phyloP scores from a whole-genome alignment of 2,329 filamentous ascomycete genomes.

The Domatiomyces globalis region DNA sequence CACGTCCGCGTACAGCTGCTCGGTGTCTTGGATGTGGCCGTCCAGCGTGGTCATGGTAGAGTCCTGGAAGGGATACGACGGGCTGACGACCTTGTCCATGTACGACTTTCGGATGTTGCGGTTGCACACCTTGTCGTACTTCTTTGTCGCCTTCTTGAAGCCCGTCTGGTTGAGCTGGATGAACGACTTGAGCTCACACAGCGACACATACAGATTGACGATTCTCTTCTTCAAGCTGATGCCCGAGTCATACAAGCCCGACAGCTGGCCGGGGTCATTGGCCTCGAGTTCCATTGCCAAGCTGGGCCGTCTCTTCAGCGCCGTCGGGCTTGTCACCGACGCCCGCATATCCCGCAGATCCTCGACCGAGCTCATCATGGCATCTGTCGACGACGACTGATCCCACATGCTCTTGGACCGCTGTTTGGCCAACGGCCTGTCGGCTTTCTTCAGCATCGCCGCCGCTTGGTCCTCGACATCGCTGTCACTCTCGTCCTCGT shows the following conservation, averaged over 20 bases:
- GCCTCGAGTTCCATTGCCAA: constrained; percentile 44
- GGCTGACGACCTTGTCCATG: constrained; percentile 57
- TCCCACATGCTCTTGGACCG: constrained; percentile 21
- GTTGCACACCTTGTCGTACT: constrained; percentile 93
- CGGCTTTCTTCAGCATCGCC: constrained; percentile 19
- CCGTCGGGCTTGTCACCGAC: constrained; percentile 24
- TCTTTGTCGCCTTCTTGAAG: constrained; percentile 92
- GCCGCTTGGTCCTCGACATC: constrained; percentile 17
- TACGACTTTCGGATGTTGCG: constrained; percentile 65
- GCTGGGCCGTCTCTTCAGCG: constrained; percentile 45
- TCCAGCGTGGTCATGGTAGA: constrained; percentile 58
- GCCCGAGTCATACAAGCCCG: constrained; percentile 52
- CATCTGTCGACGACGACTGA: constrained; percentile 3
- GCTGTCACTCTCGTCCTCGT: constrained; percentile 34
- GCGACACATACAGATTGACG: constrained; percentile 71
- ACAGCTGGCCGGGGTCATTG: constrained; percentile 64
- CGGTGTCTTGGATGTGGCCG: constrained; percentile 58
- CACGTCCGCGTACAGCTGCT: constrained; percentile 64
- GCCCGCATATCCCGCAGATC: constrained; percentile 44
- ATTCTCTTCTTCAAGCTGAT: constrained; percentile 89
- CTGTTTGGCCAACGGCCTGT: constrained; percentile 19
- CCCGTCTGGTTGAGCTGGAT: constrained; percentile 93
- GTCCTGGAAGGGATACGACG: constrained; percentile 67
- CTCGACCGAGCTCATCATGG: constrained; percentile 21
- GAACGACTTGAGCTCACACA: constrained; percentile 93